These are phyloP conservation scores for Euphorbia lathyris DNA, from an alignment of 345 rosid genomes.

Conservation along the genomic window DNA sequence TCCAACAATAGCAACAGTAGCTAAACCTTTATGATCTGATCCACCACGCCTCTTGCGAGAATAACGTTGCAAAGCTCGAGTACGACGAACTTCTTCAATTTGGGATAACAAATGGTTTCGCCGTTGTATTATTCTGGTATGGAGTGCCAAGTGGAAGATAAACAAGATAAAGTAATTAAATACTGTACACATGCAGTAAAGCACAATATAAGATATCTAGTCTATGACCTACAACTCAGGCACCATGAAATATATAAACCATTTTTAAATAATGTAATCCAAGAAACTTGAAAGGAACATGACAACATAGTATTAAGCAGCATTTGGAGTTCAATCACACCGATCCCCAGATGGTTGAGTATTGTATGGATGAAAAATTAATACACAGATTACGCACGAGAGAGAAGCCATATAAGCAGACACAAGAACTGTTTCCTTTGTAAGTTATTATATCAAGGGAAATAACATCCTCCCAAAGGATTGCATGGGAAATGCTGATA, in stretches of 20 bases:
- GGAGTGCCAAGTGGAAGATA: constrained; percentile 4
- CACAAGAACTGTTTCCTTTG: neutral
- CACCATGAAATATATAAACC: neutral
- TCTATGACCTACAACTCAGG: neutral
- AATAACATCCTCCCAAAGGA: neutral
- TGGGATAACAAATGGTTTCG: constrained; percentile 57
- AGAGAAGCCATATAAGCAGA: neutral
- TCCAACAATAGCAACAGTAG: constrained; percentile 89
- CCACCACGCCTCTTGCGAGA: constrained; percentile 66
- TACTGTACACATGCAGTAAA: constrained; percentile 2
- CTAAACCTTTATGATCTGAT: constrained; percentile 41
- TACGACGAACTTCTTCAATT: constrained; percentile 79
- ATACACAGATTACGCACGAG: neutral
- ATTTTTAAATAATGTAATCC: neutral
- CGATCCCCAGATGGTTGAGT: neutral
- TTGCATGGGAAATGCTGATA: neutral
- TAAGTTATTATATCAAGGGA: neutral
- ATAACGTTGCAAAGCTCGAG: constrained; percentile 84
- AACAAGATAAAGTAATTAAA: neutral
- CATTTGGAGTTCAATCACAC: neutral
- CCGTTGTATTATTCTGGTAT: constrained; percentile 66
- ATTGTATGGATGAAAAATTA: neutral
- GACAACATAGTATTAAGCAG: neutral
- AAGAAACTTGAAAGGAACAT: neutral
- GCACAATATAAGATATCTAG: neutral